Evolutionary conservation across 768 basidiomycete genomes (phyloP), one percentile per base, ranked within the genome.

Genomic region (Collybia mongolica): DNA sequence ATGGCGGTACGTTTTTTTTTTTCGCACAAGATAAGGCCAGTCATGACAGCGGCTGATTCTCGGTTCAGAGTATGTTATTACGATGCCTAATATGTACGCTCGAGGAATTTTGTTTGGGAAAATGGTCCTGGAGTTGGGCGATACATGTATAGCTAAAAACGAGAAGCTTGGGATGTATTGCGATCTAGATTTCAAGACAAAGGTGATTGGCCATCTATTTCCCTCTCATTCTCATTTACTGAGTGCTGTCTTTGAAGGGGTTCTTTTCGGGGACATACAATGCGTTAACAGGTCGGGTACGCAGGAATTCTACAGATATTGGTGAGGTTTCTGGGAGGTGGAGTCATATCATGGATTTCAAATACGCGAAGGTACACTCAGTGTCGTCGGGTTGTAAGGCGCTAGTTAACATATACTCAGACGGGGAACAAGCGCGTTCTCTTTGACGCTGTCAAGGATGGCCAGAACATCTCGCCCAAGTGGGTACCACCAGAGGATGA

Each of bases 201-300:
- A 97, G 83, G 93, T 90, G 44, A 32, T 32, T 32, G 11, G 11
- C 32, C 32, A 32, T 14, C 32, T 32, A 11, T 32, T 12, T 32
- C 32, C 5, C 32, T 9, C 26, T 28, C 26, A 32, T 9, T 9
- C 14, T 9, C 32, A 32, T 32, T 32, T 9, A 32, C 11, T 32
- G n/a, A 15, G 23, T 47, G 23, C 29, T 23, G 32, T 46, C 8
- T 43, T 20, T 38, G 39, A 39, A 91, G 90, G 96, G 96, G 17
- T 98, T 96, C 78, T 97, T 98, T 70, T 94, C 93, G 1, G 97
- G 97, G 19, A 88, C 90, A 48, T 96, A 98, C 74, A 98, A 99
- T 64, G 84, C 87, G 32, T 80, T 99, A 51, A 67, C 82, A 5
- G 97, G 97, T 8, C 82, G 84, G 56, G 77, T 98, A 58, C 86